These are phyloP conservation scores for Aegilops umbellulata DNA, from an alignment of 176 grass and related monocot genomes.

Conservation along the genomic window DNA sequence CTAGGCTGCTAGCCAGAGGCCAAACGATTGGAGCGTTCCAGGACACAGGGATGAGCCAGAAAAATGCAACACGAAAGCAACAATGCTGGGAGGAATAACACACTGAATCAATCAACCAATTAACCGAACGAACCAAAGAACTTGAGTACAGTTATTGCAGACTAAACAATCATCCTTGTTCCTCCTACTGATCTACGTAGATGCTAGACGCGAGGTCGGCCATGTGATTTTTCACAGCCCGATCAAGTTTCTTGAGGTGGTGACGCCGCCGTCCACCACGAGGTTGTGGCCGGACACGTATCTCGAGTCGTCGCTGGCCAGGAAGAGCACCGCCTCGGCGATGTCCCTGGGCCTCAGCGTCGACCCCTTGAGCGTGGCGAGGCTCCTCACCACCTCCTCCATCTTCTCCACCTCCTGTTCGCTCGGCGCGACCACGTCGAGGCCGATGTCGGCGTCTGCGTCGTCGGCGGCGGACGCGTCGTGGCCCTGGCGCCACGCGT, in stretches of 20 bases:
- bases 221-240: slow-evolving; percentile 39
- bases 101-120: slow-evolving; percentile 29
- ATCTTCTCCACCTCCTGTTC: slow-evolving; percentile 73
- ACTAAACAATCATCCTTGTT: neutral
- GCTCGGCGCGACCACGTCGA: slow-evolving; percentile 35
- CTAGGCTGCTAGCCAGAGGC: neutral
- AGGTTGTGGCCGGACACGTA: slow-evolving; percentile 98
- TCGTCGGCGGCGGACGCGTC: slow-evolving; percentile 12
- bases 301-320: slow-evolving; percentile 88
- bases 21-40: neutral
- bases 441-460: slow-evolving; percentile 21
- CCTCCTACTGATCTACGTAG: slow-evolving; percentile 1
- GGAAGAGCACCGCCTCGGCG: slow-evolving; percentile 84
- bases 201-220: neutral
- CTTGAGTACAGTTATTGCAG: slow-evolving; percentile 19
- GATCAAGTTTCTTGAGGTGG: slow-evolving; percentile 80
- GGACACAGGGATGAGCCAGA: neutral
- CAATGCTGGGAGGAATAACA: neutral
- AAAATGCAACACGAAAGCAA: neutral
- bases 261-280: slow-evolving; percentile 92
- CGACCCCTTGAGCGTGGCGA: slow-evolving; percentile 73
- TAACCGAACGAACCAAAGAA: slow-evolving; percentile 32
- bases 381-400: slow-evolving; percentile 69
- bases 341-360: slow-evolving; percentile 78
- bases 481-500: slow-evolving; percentile 85